A percentile compares a stretch with the other conserved stretches of the same genome.
These are phyloP conservation scores for Globisporangium middletonii DNA, from an alignment of 352 stramenopile genomes.

Conservation along the genomic window DNA sequence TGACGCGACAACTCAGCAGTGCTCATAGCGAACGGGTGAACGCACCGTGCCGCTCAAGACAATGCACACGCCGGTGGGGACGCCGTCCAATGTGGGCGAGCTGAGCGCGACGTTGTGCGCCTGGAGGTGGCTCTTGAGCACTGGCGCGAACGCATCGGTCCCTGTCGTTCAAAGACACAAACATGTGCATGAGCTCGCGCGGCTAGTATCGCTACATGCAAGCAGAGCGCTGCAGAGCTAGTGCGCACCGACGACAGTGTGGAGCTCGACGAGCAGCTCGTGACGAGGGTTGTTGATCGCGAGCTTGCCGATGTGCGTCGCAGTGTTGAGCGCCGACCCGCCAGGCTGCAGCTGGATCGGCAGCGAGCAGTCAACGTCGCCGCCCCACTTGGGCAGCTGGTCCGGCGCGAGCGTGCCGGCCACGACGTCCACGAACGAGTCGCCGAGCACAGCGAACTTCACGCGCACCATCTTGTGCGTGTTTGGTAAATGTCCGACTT, in stretches of 20 bases:
- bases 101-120: constrained; percentile 30
- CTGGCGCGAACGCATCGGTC: constrained; percentile 33
- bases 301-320: constrained; percentile 69
- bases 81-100: constrained; percentile 28
- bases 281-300: constrained; percentile 17
- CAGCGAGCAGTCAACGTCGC: constrained; percentile 60
- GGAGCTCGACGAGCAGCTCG: constrained; percentile 37
- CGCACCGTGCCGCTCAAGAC: constrained; percentile 60
- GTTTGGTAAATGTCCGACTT: constrained; percentile 3
- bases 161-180: constrained; percentile 16
- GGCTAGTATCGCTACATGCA: background rate
- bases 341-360: constrained; percentile 74
- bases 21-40: background rate
- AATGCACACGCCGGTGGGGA: constrained; percentile 73
- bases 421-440: constrained; percentile 78
- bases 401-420: constrained; percentile 53
- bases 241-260: constrained; percentile 43
- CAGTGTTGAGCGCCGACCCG: constrained; percentile 80
- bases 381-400: constrained; percentile 72
- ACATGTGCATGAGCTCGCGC: background rate
- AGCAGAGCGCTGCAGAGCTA: background rate
- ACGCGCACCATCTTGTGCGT: constrained; percentile 21
- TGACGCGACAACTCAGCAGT: background rate
- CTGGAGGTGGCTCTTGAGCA: constrained; percentile 42
- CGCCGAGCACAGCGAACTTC: constrained; percentile 50